Percentiles rank a stretch among this genome's conserved stretches.
Conservation (phyloP, 2,329 filamentous ascomycete species). For the Cladosporium sp. region DNA sequence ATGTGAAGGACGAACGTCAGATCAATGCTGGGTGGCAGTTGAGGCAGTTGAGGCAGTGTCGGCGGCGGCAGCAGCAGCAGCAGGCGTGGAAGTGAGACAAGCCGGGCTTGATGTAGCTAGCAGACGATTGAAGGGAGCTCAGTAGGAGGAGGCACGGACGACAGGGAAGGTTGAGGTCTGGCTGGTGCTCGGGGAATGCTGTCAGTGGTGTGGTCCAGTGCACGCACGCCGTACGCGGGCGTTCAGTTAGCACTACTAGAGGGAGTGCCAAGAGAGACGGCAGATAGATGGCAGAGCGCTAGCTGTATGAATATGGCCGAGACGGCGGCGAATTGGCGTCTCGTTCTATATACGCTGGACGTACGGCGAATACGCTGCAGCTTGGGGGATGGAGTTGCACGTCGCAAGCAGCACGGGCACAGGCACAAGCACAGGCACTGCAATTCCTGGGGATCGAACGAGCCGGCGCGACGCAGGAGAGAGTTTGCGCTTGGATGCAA, state of each 20-base stretch:
- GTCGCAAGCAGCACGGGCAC: neutral
- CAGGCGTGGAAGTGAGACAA: slow-evolving; percentile 6
- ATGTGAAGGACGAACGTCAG: neutral
- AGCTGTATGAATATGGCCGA: neutral
- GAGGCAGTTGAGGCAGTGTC: neutral
- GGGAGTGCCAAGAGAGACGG: neutral
- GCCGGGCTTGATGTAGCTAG: slow-evolving; percentile 1
- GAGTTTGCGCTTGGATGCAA: neutral
- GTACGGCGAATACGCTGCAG: neutral
- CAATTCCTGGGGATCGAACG: slow-evolving; percentile 9
- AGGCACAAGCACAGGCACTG: neutral
- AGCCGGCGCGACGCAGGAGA: slow-evolving; percentile 1
- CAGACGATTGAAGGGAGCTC: neutral
- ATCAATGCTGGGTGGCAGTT: neutral
- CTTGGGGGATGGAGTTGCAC: neutral
- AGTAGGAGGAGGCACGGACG: neutral
- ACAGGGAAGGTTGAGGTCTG: slow-evolving; percentile 1
- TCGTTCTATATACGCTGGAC: neutral
- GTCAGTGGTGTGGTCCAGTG: neutral
- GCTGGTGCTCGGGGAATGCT: neutral
- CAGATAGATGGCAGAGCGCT: neutral
- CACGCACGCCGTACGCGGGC: neutral
- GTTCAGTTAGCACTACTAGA: neutral
- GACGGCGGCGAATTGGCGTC: neutral
- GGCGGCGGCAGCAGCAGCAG: neutral